phyloP scores from a whole-genome alignment of 2,329 filamentous ascomycete species.

The Penicillium sumatraense region DNA sequence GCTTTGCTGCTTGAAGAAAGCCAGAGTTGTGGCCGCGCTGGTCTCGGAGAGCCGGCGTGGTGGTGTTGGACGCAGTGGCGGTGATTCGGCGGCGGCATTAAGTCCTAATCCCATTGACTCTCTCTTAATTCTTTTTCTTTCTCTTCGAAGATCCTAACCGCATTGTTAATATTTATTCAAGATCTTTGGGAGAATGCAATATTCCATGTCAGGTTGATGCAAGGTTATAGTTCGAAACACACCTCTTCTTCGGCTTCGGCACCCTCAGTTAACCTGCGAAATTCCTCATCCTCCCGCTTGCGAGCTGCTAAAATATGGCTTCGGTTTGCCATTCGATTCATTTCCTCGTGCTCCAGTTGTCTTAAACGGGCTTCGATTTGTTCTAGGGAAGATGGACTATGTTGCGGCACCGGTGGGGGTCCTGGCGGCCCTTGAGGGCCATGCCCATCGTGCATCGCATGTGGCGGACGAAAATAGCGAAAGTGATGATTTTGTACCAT shows the following conservation, averaged over 20 bases:
- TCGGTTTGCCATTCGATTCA: constrained; percentile 42
- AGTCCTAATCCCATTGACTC: constrained; percentile 46
- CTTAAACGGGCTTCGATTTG: constrained; percentile 44
- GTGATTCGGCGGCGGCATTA: constrained; percentile 40
- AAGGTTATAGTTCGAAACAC: constrained; percentile 15
- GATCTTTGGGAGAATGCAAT: neutral
- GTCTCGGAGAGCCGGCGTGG: constrained; percentile 46
- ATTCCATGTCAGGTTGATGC: neutral
- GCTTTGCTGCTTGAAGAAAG: constrained; percentile 48
- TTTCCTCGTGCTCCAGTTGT: constrained; percentile 47
- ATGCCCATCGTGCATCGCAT: constrained; percentile 22
- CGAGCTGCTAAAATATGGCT: constrained; percentile 42
- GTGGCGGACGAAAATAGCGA: constrained; percentile 35
- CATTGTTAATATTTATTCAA: neutral
- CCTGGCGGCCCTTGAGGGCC: constrained; percentile 6
- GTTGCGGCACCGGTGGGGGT: constrained; percentile 30
- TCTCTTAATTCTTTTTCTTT: constrained; percentile 45
- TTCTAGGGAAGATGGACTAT: constrained; percentile 35
- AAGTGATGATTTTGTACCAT: constrained; percentile 40
- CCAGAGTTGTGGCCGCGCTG: constrained; percentile 46
- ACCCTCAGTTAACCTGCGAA: constrained; percentile 44
- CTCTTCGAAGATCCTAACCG: constrained; percentile 42
- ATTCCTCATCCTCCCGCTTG: constrained; percentile 47
- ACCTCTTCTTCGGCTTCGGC: constrained; percentile 48
- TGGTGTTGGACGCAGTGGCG: constrained; percentile 42